Evolutionary conservation across 495 filamentous ascomycete genomes (phyloP).

Genomic region (Venustampulla echinocandica): DNA sequence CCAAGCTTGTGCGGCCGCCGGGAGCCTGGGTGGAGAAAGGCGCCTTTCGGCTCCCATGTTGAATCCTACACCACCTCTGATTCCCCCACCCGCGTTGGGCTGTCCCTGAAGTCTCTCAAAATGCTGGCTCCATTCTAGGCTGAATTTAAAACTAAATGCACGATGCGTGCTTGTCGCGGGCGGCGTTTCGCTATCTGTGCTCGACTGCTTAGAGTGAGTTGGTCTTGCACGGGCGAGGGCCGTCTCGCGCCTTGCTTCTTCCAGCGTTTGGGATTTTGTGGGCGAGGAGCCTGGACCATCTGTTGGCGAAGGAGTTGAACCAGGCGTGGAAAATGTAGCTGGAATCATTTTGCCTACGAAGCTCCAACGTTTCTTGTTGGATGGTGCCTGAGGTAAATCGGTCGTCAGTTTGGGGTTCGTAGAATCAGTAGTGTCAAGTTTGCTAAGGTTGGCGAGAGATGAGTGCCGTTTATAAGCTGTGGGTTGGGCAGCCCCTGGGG

Average conservation of each 20-base stretch:
- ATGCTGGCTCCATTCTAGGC: slow-evolving; percentile 52
- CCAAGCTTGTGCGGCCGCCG: slow-evolving; percentile 46
- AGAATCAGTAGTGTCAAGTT: slow-evolving; percentile 5
- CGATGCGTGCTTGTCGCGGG: slow-evolving; percentile 35
- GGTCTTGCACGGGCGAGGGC: slow-evolving; percentile 22
- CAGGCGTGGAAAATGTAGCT: slow-evolving; percentile 32
- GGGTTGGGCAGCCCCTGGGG: slow-evolving; percentile 28
- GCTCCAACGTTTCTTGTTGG: slow-evolving; percentile 57
- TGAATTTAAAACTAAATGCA: slow-evolving; percentile 67
- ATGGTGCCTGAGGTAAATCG: slow-evolving; percentile 5
- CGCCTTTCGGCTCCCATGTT: slow-evolving; percentile 37
- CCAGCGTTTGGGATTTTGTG: slow-evolving; percentile 16
- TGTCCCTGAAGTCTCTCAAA: slow-evolving; percentile 33
- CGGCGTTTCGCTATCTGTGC: slow-evolving; percentile 24
- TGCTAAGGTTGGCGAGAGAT: slow-evolving; percentile 20
- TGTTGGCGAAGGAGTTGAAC: slow-evolving; percentile 31
- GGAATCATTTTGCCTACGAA: slow-evolving; percentile 60
- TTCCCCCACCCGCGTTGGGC: neutral
- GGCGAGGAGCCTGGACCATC: slow-evolving; percentile 29
- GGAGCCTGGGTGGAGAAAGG: slow-evolving; percentile 67
- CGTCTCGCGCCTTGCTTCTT: slow-evolving; percentile 22
- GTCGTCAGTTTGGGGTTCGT: slow-evolving; percentile 10
- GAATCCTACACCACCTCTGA: slow-evolving; percentile 4
- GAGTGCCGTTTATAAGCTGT: slow-evolving; percentile 31
- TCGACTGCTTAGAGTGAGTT: slow-evolving; percentile 21